Evolutionary conservation across 371 early-diverging fungal genomes (phyloP), one percentile per base, ranked within the genome.

Genomic region (Coemansia sp.): DNA sequence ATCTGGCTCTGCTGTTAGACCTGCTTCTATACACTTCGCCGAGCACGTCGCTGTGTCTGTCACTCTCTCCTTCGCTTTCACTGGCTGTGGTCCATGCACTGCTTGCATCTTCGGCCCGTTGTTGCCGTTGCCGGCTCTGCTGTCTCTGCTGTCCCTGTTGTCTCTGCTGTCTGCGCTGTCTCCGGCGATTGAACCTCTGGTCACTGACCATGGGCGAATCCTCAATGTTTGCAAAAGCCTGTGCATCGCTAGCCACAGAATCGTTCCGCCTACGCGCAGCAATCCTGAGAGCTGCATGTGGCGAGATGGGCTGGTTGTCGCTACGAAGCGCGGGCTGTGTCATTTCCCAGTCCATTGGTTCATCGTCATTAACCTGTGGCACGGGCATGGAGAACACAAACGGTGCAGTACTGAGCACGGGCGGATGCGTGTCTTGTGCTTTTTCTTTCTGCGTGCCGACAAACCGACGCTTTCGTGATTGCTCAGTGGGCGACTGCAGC

Each of bases 221-320:
- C 48, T 66, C 25, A 39, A 51, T 51, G n/a, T 48, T 44, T n/a
- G 51, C 51, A 28, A 60, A 52, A 8, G 42, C 40, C 28, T 64
- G 48, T 20, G 65, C 23, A 4, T 39, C 64, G 20, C 68, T 50
- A 3, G n/a, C 9, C 5, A 26, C 5, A 2, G n/a, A 18, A 18
- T 50, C 28, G 12, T 63, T 28, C 12, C 61, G 58, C 12, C 65
- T 28, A 2, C 80, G 72, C 11, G 58, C 53, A 21, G 62, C 55
- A 21, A 68, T 65, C 57, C 37, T 66, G 47, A 75, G 78, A 30
- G 66, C 37, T 0, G 75, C 75, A 37, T 80, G 71, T 1, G 79
- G 73, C 57, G 80, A 80, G 23, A 80, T 75, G 23, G 80, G 80
- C 20, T 52, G 33, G 60, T 42, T 59, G 37, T 70, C 65, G 53